These are phyloP conservation scores for Backusella luteola DNA, from an alignment of 192 early-diverging fungal genomes.

Conservation along the genomic window DNA sequence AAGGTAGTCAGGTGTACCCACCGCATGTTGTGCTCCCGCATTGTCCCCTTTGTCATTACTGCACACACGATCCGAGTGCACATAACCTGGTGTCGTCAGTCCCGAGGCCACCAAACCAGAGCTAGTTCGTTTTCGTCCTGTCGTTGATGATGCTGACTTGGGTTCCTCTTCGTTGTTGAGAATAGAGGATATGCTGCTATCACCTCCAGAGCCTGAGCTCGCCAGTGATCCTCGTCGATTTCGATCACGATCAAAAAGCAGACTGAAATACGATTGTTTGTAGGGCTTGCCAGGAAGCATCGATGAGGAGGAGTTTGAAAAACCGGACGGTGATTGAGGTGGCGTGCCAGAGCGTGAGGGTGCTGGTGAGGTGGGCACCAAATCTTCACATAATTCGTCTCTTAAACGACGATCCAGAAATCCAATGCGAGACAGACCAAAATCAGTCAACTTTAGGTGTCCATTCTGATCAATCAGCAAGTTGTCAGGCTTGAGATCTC, in stretches of 20 bases:
- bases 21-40: conserved; percentile 24
- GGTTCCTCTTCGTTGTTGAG: background rate
- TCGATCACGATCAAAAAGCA: conserved; percentile 37
- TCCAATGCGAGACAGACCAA: conserved; percentile 81
- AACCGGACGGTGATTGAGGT: conserved; percentile 26
- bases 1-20: conserved; percentile 89
- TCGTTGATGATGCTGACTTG: background rate
- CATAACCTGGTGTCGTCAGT: conserved; percentile 5
- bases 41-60: background rate
- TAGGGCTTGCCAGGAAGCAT: conserved; percentile 13
- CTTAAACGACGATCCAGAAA: conserved; percentile 76
- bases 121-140: background rate
- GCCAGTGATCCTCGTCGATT: conserved; percentile 48
- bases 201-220: conserved; percentile 40
- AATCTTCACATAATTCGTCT: conserved; percentile 40
- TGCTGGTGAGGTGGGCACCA: conserved; percentile 17
- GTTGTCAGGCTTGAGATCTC: conserved; percentile 89
- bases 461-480: conserved; percentile 81
- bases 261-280: conserved; percentile 36
- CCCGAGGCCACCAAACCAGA: conserved; percentile 11
- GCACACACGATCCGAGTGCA: background rate
- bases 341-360: conserved; percentile 33
- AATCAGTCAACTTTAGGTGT: conserved; percentile 86
- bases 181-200: background rate
- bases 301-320: conserved; percentile 14